These are phyloP conservation scores for Diphasiastrum complanatum DNA, from an alignment of 83 land plant genomes.

Conservation along the genomic window DNA sequence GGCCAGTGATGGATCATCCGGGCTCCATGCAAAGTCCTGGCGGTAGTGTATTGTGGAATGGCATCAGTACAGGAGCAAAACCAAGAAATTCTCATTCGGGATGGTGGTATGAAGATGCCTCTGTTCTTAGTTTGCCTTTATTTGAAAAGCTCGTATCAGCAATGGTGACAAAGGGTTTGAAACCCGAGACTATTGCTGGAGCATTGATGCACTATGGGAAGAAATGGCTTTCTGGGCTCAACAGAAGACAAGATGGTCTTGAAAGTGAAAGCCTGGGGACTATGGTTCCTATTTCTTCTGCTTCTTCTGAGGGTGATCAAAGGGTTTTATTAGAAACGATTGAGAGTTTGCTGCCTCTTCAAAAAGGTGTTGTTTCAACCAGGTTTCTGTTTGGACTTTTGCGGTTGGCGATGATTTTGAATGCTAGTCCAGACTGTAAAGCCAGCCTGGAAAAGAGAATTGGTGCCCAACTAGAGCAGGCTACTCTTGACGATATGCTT, in stretches of 20 bases:
- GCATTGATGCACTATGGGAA: constrained; percentile 15
- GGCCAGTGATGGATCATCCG: constrained; percentile 20
- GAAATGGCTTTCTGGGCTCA: constrained; percentile 17
- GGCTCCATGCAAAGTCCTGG: constrained; percentile 19
- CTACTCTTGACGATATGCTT: constrained; percentile 8
- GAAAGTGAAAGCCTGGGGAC: too few species aligned
- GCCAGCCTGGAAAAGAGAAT: constrained; percentile 15
- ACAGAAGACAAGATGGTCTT: not conserved
- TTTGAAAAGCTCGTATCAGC: constrained; percentile 6
- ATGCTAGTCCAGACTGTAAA: constrained; percentile 8
- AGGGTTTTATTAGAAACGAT: constrained; percentile 11
- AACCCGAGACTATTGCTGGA: constrained; percentile 14
- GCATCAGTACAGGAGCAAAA: constrained; percentile 8
- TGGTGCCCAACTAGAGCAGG: constrained; percentile 19
- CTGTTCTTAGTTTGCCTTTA: constrained; percentile 9
- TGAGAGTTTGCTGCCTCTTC: constrained; percentile 8
- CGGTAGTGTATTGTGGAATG: constrained; percentile 18
- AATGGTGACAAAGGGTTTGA: constrained; percentile 12
- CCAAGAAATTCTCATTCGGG: constrained; percentile 7
- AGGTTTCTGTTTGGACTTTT: constrained; percentile 14
- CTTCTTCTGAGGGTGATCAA: constrained; percentile 10
- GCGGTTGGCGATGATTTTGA: constrained; percentile 8
- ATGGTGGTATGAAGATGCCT: constrained; percentile 24
- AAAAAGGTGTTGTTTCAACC: constrained; percentile 8
- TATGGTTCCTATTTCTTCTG: not conserved